These are phyloP conservation scores for Mycotypha africana DNA, from an alignment of 371 early-diverging fungal genomes.

Conservation along the genomic window DNA sequence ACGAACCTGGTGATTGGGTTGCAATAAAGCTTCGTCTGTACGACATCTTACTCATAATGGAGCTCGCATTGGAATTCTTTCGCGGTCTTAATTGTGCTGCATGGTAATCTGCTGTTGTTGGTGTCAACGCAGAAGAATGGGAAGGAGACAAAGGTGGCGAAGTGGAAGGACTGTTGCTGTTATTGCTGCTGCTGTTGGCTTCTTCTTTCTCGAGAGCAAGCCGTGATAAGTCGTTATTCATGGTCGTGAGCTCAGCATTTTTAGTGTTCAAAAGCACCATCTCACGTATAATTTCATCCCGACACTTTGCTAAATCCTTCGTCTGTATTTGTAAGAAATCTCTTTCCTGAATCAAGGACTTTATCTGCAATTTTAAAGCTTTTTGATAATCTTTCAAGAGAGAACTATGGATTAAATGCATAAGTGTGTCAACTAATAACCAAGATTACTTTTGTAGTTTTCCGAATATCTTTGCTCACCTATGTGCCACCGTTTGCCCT, in stretches of 20 bases:
- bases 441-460: no score
- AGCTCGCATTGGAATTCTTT: conserved; percentile 14
- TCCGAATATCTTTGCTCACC: neutral
- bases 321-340: conserved; percentile 20
- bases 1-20: conserved; percentile 7
- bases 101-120: no score
- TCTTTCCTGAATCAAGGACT: conserved; percentile 17
- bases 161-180: neutral
- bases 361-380: conserved; percentile 15
- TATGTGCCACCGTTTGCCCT: conserved; percentile 2
- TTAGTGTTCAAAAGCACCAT: conserved; percentile 48
- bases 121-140: neutral
- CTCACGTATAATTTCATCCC: conserved; percentile 45
- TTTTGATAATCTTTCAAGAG: conserved; percentile 13
- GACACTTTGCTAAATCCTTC: conserved; percentile 5
- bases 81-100: no score
- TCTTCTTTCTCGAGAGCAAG: conserved; percentile 32
- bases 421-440: neutral
- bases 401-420: neutral
- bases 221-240: conserved; percentile 53
- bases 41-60: conserved; percentile 13
- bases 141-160: conserved; percentile 11
- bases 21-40: conserved; percentile 12
- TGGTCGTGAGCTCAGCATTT: conserved; percentile 46
- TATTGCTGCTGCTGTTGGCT: neutral